Evolutionary conservation across 2,329 filamentous ascomycete genomes (phyloP).

Genomic region (Neodidymelliopsis sp.): DNA sequence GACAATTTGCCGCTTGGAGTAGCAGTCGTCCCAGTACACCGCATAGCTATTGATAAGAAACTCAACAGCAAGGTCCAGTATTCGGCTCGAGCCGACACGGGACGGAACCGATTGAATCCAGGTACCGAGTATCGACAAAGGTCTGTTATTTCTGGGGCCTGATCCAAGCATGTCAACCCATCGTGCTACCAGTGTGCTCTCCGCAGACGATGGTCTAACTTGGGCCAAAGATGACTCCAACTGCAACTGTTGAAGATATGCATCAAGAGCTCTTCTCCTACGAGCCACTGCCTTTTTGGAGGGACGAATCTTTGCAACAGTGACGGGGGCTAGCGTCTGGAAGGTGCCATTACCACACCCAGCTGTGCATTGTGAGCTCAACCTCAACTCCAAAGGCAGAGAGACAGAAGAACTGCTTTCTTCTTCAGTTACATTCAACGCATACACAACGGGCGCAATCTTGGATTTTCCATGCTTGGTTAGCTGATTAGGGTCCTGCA

Average conservation of each 20-base stretch:
- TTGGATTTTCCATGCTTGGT: slow-evolving; percentile 40
- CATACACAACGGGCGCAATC: slow-evolving; percentile 22
- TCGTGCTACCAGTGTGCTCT: slow-evolving; percentile 30
- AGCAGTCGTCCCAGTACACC: slow-evolving; percentile 28
- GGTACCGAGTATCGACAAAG: slow-evolving; percentile 35
- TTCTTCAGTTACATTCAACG: slow-evolving; percentile 11
- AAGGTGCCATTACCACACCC: slow-evolving; percentile 37
- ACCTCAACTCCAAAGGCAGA: slow-evolving; percentile 20
- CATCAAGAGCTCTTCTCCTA: slow-evolving; percentile 25
- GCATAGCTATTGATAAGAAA: slow-evolving; percentile 35
- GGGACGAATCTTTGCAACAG: slow-evolving; percentile 16
- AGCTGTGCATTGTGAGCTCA: slow-evolving; percentile 29
- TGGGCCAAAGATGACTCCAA: slow-evolving; percentile 8
- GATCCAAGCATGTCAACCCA: slow-evolving; percentile 35
- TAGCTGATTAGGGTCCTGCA: slow-evolving; percentile 39
- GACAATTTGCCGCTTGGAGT: slow-evolving; percentile 30
- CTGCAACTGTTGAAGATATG: slow-evolving; percentile 24
- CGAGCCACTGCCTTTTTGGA: slow-evolving; percentile 23
- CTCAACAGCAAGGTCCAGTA: slow-evolving; percentile 40
- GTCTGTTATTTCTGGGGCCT: slow-evolving; percentile 20
- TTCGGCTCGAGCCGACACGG: slow-evolving; percentile 32
- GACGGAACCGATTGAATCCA: slow-evolving; percentile 41
- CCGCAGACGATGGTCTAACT: slow-evolving; percentile 24
- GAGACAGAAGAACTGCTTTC: background rate
- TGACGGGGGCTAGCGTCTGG: slow-evolving; percentile 30